phyloP scores from a whole-genome alignment of 2,329 filamentous ascomycete genomes.

The Onygenales sp. region DNA sequence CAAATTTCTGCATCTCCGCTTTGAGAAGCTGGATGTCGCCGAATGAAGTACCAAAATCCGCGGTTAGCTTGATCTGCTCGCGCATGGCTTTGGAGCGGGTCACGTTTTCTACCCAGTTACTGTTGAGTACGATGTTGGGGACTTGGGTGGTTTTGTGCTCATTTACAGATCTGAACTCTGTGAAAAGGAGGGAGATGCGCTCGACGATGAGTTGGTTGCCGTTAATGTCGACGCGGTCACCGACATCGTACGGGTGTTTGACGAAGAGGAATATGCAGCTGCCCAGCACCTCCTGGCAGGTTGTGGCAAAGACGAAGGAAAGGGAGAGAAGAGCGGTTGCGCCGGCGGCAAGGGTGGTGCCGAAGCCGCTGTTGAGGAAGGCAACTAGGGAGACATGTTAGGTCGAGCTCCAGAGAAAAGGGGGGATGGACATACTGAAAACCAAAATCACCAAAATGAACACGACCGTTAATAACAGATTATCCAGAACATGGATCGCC shows the following conservation, averaged over 20 bases:
- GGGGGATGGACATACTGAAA: slow-evolving; percentile 52
- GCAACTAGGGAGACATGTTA: slow-evolving; percentile 46
- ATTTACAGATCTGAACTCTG: slow-evolving; percentile 75
- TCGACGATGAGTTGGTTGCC: slow-evolving; percentile 68
- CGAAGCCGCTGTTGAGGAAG: slow-evolving; percentile 79
- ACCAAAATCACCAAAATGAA: slow-evolving; percentile 73
- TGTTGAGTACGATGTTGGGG: slow-evolving; percentile 87
- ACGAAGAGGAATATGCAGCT: slow-evolving; percentile 98
- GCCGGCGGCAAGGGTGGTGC: slow-evolving; percentile 76
- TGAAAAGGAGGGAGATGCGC: slow-evolving; percentile 88
- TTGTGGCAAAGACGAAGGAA: slow-evolving; percentile 93
- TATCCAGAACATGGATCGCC: slow-evolving; percentile 83
- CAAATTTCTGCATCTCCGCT: slow-evolving; percentile 75
- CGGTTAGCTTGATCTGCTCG: slow-evolving; percentile 68
- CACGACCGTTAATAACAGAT: slow-evolving; percentile 71
- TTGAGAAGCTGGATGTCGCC: slow-evolving; percentile 83
- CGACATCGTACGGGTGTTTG: slow-evolving; percentile 95
- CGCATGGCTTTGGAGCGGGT: slow-evolving; percentile 86
- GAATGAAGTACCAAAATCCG: slow-evolving; percentile 78
- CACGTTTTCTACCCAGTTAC: slow-evolving; percentile 90
- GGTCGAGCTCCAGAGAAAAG: slow-evolving; percentile 13
- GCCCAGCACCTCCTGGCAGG: slow-evolving; percentile 88
- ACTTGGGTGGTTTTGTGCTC: slow-evolving; percentile 73
- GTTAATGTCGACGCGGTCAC: slow-evolving; percentile 79
- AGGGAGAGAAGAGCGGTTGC: slow-evolving; percentile 86